phyloP scores from a whole-genome alignment of 1,284 basidiomycete species.

The Gomphus sp. region DNA sequence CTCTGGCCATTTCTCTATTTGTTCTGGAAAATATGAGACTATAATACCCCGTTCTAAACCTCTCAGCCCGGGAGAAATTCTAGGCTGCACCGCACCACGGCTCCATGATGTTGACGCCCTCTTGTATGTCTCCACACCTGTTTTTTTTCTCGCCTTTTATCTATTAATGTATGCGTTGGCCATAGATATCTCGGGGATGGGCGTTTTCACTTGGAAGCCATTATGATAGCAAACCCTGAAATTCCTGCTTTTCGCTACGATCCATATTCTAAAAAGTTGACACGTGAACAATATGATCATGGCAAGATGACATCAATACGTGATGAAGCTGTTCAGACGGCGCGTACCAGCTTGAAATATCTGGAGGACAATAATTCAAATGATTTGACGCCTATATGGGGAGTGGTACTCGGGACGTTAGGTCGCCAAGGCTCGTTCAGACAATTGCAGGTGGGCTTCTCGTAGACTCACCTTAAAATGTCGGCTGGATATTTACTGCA shows the following conservation, averaged over 20 bases:
- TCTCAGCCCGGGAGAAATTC: constrained; percentile 91
- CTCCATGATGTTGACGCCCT: constrained; percentile 77
- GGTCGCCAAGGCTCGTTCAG: constrained; percentile 90
- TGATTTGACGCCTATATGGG: constrained; percentile 52
- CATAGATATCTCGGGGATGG: constrained; percentile 93
- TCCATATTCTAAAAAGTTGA: constrained; percentile 96
- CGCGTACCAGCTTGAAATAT: constrained; percentile 40
- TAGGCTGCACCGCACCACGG: constrained; percentile 93
- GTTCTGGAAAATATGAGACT: constrained; percentile 47
- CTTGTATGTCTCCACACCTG: constrained; percentile 44
- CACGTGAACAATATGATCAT: constrained; percentile 89
- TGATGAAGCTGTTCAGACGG: constrained; percentile 70
- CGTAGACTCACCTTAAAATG: neutral
- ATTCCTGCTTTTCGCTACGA: constrained; percentile 97
- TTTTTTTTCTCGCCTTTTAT: constrained; percentile 1
- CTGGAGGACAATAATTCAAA: neutral
- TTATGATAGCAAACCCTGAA: constrained; percentile 98
- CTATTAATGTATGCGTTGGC: constrained; percentile 6
- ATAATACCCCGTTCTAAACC: constrained; percentile 89
- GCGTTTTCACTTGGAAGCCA: constrained; percentile 95
- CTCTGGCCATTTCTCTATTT: constrained; percentile 1
- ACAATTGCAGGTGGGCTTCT: constrained; percentile 61
- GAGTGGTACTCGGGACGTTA: constrained; percentile 91
- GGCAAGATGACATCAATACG: constrained; percentile 74
- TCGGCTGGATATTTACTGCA: constrained; percentile 2